A percentile compares a stretch with the other conserved stretches of the same genome.
These are phyloP conservation scores for Pseudogymnoascus sp. DNA, from an alignment of 2,329 filamentous ascomycete species.

Conservation along the genomic window DNA sequence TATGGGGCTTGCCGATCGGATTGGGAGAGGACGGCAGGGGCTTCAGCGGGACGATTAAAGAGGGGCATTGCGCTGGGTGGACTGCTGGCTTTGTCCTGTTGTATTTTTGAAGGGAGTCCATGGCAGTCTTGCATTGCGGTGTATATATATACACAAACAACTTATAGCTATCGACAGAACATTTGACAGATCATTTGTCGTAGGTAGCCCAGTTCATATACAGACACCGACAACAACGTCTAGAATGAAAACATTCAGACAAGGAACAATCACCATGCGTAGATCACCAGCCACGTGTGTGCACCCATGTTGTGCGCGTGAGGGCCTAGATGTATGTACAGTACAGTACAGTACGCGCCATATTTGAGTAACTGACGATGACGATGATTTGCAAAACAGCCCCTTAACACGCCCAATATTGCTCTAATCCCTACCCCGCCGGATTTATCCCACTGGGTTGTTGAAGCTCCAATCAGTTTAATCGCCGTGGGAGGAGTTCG, in stretches of 20 bases:
- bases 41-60: conserved; percentile 37
- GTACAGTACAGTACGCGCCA: background rate
- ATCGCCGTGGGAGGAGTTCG: background rate
- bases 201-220: background rate
- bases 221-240: background rate
- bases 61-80: conserved; percentile 14
- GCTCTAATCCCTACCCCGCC: background rate
- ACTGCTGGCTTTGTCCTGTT: background rate
- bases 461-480: background rate
- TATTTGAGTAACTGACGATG: background rate
- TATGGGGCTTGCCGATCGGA: conserved; percentile 43
- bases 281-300: conserved; percentile 3
- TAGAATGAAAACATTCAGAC: background rate
- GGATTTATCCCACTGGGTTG: background rate
- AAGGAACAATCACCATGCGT: background rate
- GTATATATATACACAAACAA: background rate
- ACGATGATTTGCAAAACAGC: background rate
- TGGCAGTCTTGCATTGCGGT: background rate
- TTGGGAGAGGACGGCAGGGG: conserved; percentile 40
- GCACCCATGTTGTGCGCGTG: background rate
- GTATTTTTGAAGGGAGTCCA: background rate
- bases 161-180: background rate
- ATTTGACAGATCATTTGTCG: background rate
- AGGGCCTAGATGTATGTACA: background rate
- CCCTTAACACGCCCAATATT: background rate